Evolutionary conservation across 495 filamentous ascomycete genomes (phyloP), one percentile per base, ranked within the genome.

Genomic region (Neurospora sp.): DNA sequence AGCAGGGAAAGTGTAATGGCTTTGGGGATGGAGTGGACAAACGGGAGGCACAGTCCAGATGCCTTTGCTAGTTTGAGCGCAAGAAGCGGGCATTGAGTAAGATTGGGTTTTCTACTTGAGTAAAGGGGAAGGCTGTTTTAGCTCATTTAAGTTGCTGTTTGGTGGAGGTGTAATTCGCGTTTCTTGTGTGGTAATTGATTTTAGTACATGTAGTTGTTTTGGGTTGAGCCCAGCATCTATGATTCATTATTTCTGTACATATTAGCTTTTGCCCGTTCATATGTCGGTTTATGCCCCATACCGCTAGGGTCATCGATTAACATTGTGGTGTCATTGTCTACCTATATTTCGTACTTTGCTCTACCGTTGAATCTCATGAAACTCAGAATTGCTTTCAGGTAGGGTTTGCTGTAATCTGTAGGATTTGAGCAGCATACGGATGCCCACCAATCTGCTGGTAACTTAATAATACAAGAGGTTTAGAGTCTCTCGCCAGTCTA

Each of bases 61-160:
- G 95, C 96, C 40, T 99, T 98, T 87, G 91, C 94, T n/a, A 94
- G 92, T 76, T 83, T 99, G 79, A 98, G 94, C 79, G 90, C 93
- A 44, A 81, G 84, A 74, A 75, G 53, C 53, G 53, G 53, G 12
- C 27, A 66, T 66, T 66, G 14, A 61, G 27, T 66, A 6, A 5
- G 14, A 27, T 2, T 22, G 48, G 22, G 0, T 27, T 6, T 7
- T 59, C 22, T 14, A 27, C 20, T 59, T 5, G 20, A 59, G 48
- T 27, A 59, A 48, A 59, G 20, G 48, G 48, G 11, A 59, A 59
- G 22, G 20, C 11, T 27, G 22, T 12, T 14, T 27, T 20, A 27
- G 46, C 46, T 53, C 46, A 53, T 12, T 22, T 53, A 31, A 31
- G 31, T 31, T 37, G 11, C 2, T 59, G 20, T 37, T 9, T 9